Evolutionary conservation across 805 yeast genomes (phyloP).

Genomic region (Candida tammaniensis): DNA sequence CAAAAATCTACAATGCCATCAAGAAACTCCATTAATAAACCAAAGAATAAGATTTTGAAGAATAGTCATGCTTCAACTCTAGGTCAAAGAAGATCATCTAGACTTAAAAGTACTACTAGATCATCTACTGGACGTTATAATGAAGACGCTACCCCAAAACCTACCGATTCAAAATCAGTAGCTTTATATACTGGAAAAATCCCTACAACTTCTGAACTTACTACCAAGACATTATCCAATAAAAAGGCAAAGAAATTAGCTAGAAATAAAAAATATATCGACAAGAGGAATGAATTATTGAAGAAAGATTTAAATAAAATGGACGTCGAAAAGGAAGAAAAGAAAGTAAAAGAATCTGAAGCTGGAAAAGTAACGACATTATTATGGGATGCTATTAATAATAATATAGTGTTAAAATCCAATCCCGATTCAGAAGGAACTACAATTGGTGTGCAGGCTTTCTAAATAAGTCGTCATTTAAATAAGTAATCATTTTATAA

Average conservation of each 20-base stretch:
- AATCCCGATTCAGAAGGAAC: constrained; percentile 68
- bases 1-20: constrained; percentile 58
- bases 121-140: constrained; percentile 40
- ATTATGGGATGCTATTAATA: constrained; percentile 70
- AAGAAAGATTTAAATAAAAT: constrained; percentile 52
- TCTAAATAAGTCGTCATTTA: constrained; percentile 38
- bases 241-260: constrained; percentile 77
- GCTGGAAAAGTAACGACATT: constrained; percentile 56
- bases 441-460: constrained; percentile 71
- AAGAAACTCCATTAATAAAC: constrained; percentile 78
- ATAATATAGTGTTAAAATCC: constrained; percentile 45
- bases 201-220: constrained; percentile 24
- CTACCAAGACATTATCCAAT: constrained; percentile 68
- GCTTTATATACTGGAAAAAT: constrained; percentile 43
- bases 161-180: constrained; percentile 43
- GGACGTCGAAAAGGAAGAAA: constrained; percentile 43
- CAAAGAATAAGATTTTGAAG: constrained; percentile 56
- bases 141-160: constrained; percentile 35
- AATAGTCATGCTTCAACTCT: constrained; percentile 49
- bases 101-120: constrained; percentile 46
- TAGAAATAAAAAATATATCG: constrained; percentile 73
- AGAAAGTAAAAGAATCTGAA: constrained; percentile 19
- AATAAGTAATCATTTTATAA: too few relatives aligned
- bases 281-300: constrained; percentile 49
- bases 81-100: constrained; percentile 54